Evolutionary conservation across 2,329 filamentous ascomycete genomes (phyloP).

Genomic region (Beauveria sp.): DNA sequence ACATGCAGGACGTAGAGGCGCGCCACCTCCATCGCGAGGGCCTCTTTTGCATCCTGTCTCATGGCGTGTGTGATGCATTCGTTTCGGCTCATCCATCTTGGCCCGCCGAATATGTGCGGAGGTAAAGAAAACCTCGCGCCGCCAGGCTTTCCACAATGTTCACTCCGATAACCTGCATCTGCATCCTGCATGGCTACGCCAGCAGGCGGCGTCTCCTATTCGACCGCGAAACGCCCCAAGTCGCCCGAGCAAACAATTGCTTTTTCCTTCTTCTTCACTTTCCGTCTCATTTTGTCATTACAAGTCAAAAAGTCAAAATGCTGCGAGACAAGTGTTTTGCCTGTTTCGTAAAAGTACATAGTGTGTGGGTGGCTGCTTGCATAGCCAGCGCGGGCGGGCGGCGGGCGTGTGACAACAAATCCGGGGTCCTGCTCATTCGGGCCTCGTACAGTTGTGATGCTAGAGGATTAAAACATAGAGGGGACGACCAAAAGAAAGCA

Average conservation of each 20-base stretch:
- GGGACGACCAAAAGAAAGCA: too few relatives aligned
- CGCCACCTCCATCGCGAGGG: background rate
- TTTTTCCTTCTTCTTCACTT: background rate
- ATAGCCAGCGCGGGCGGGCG: too few relatives aligned
- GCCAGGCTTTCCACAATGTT: background rate
- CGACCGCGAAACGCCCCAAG: background rate
- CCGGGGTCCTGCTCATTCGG: too few relatives aligned
- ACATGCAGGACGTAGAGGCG: background rate
- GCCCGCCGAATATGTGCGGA: background rate
- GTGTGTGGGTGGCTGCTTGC: too few relatives aligned
- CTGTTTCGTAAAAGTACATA: background rate
- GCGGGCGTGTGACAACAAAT: too few relatives aligned
- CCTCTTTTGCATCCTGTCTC: background rate
- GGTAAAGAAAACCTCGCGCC: background rate
- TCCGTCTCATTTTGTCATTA: background rate
- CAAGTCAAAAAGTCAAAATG: too few relatives aligned
- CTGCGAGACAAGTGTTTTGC: background rate
- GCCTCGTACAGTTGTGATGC: too few relatives aligned
- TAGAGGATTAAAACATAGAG: too few relatives aligned
- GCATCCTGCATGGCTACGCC: constrained; percentile 1
- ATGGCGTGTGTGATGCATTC: background rate
- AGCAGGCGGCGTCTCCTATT: background rate
- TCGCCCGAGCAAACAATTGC: background rate
- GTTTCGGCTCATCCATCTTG: background rate
- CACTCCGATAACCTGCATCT: background rate